Conservation (phyloP, 345 rosid species). For the Dovyalis caffra region DNA sequence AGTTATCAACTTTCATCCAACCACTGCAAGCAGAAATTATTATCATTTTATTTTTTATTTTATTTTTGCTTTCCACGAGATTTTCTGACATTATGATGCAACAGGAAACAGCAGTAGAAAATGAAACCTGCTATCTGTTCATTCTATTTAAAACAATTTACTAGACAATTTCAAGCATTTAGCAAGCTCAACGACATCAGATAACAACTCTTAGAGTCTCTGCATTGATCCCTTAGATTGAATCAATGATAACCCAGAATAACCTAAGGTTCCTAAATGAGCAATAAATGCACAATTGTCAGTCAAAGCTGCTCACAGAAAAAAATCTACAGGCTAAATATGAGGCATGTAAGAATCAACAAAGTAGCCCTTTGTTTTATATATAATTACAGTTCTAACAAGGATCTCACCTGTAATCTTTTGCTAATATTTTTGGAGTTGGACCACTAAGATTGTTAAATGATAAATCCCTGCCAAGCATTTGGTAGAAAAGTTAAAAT, state of each 20-base stretch:
- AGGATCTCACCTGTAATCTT: conserved; percentile 66
- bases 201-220: neutral
- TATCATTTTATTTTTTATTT: no score
- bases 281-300: no score
- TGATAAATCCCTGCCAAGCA: conserved; percentile 69
- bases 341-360: neutral
- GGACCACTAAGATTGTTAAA: conserved; percentile 93
- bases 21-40: neutral
- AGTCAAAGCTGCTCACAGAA: neutral
- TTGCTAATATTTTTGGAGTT: conserved; percentile 77
- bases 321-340: neutral
- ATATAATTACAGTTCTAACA: neutral
- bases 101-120: neutral
- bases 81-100: neutral
- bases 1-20: neutral
- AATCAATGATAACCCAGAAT: neutral
- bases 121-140: neutral
- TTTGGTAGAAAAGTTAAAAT: neutral
- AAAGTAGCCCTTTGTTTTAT: neutral
- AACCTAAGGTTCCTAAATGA: neutral
- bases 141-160: neutral
- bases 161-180: neutral
- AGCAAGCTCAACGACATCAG: neutral
- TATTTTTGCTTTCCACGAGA: neutral
- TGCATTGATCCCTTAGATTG: neutral